Conservation (phyloP, 371 early-diverging fungal genomes). For the Apophysomyces ossiformis region DNA sequence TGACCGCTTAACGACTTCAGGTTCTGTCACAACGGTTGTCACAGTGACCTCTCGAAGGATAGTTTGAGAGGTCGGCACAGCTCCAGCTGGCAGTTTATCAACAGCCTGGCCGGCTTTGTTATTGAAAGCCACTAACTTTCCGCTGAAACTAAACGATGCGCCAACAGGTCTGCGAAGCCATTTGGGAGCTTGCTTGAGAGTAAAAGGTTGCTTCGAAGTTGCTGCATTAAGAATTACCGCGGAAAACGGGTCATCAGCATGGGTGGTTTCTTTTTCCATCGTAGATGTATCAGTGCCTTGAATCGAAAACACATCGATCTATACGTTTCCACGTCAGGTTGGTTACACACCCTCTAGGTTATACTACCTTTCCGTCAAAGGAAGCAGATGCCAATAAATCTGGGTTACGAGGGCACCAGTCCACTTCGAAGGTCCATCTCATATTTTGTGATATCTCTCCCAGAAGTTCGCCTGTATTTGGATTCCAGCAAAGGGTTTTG, state of each 20-base stretch:
- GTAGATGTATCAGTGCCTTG: conserved; percentile 50
- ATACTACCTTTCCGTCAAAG: conserved; percentile 84
- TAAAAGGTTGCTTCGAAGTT: conserved; percentile 27
- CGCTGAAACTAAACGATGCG: conserved; percentile 91
- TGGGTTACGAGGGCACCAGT: conserved; percentile 93
- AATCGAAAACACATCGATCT: conserved; percentile 85
- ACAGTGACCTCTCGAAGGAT: conserved; percentile 51
- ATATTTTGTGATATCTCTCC: conserved; percentile 77
- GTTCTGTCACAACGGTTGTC: conserved; percentile 65
- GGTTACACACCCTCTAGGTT: neutral
- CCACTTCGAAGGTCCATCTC: conserved; percentile 93
- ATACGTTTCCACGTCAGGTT: neutral
- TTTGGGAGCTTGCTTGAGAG: conserved; percentile 88
- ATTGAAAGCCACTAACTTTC: conserved; percentile 80
- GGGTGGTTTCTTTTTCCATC: conserved; percentile 20
- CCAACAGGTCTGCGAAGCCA: conserved; percentile 96
- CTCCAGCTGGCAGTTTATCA: conserved; percentile 50
- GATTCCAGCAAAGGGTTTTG: conserved; percentile 93
- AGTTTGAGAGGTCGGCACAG: conserved; percentile 40
- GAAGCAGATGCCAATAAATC: conserved; percentile 84
- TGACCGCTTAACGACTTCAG: conserved; percentile 65
- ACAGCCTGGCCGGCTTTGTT: conserved; percentile 50
- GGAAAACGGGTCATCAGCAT: conserved; percentile 78
- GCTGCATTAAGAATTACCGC: conserved; percentile 33
- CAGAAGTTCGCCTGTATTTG: conserved; percentile 67